Conservation (phyloP, 345 rosid genomes). For the Atalantia buxifolia region DNA sequence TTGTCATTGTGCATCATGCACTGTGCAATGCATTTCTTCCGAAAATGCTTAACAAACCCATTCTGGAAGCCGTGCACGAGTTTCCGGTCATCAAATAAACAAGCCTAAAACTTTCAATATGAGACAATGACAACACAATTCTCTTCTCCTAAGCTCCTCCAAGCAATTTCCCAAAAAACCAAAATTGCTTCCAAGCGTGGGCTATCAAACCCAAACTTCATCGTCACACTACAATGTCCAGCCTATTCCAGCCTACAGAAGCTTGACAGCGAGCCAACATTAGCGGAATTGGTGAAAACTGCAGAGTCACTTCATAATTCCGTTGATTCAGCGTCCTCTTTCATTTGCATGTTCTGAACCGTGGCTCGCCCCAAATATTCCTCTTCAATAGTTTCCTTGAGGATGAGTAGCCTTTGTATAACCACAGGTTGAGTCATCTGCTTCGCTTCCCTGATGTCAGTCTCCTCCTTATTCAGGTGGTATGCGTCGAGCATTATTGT, state of each 20-base stretch:
- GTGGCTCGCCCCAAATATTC: constrained; percentile 61
- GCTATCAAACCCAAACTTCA: background rate
- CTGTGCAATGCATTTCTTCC: too few species aligned
- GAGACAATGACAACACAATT: too few species aligned
- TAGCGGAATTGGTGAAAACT: background rate
- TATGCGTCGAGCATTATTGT: constrained; percentile 87
- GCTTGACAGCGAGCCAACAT: background rate
- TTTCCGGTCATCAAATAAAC: background rate
- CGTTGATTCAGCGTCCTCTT: constrained; percentile 27
- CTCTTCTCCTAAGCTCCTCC: background rate
- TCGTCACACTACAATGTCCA: background rate
- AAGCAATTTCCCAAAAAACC: background rate
- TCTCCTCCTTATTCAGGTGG: constrained; percentile 71
- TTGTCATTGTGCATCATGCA: too few species aligned
- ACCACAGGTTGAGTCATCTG: constrained; percentile 84
- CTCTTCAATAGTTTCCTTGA: constrained; percentile 77
- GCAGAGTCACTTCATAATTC: constrained; percentile 25
- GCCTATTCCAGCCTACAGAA: background rate
- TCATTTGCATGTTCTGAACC: constrained; percentile 2
- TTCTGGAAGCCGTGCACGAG: background rate
- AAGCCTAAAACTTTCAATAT: background rate
- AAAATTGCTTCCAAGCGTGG: background rate
- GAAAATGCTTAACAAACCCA: too few species aligned
- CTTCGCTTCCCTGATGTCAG: constrained; percentile 80
- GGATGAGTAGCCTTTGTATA: constrained; percentile 80